A percentile compares a stretch with the other conserved stretches of the same genome.
Conservation (phyloP, 2,329 filamentous ascomycete genomes). For the Zymoseptoria crescenta region DNA sequence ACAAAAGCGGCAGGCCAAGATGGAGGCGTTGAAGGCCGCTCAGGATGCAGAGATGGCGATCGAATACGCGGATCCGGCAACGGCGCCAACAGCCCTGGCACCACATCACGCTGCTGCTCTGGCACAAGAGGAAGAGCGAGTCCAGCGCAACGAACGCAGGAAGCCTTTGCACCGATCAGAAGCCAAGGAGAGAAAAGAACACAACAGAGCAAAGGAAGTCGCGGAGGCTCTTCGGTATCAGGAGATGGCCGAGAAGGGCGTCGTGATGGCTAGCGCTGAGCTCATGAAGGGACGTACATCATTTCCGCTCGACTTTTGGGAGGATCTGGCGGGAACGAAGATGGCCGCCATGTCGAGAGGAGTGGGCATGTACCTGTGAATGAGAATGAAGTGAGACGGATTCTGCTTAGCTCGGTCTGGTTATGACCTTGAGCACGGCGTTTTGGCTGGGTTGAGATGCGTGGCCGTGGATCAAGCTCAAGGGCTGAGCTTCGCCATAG, state of each 20-base stretch:
- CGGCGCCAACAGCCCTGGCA: too few relatives aligned
- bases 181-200: too few relatives aligned
- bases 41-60: background rate
- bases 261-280: background rate
- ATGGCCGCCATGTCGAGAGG: background rate
- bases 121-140: too few relatives aligned
- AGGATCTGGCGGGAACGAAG: background rate
- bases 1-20: background rate
- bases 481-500: background rate
- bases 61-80: too few relatives aligned
- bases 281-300: background rate
- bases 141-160: too few relatives aligned
- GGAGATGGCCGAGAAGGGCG: background rate
- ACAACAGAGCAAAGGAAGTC: background rate
- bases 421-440: background rate
- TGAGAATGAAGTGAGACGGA: background rate
- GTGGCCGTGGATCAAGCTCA: background rate
- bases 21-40: background rate
- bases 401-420: background rate
- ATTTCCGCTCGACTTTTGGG: background rate
- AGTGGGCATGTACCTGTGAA: background rate
- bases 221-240: background rate
- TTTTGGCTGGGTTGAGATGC: background rate
- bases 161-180: too few relatives aligned
- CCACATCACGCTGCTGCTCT: too few relatives aligned